Percentiles rank a stretch among this genome's conserved stretches.
phyloP scores from a whole-genome alignment of 495 filamentous ascomycete genomes.

The Trichoderma gamsii region DNA sequence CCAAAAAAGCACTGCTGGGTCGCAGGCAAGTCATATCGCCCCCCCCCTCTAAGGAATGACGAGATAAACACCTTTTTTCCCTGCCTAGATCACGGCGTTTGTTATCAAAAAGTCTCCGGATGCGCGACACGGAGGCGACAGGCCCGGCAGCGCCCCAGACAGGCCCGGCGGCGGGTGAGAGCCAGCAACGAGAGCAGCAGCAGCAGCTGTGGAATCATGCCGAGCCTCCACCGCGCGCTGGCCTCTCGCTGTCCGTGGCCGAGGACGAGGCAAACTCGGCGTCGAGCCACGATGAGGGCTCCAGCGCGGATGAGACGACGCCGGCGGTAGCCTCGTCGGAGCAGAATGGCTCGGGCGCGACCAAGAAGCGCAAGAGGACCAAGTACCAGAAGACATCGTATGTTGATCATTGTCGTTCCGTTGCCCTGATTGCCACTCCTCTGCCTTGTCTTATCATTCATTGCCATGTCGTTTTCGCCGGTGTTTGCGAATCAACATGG shows the following conservation, averaged over 20 bases:
- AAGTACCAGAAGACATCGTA: slow-evolving; percentile 17
- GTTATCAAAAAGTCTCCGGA: not conserved
- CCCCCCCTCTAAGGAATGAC: not conserved
- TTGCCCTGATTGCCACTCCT: not conserved
- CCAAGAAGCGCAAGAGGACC: slow-evolving; percentile 16
- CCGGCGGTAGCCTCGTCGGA: slow-evolving; percentile 1
- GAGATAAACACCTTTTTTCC: not conserved
- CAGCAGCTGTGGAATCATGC: not conserved
- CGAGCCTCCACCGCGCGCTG: not conserved
- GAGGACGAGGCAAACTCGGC: slow-evolving; percentile 15
- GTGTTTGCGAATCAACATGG: too few species aligned
- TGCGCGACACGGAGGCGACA: too few species aligned
- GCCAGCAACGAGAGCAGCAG: not conserved
- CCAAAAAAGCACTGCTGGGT: not conserved
- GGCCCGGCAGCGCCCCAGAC: too few species aligned
- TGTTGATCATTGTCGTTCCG: not conserved
- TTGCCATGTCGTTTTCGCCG: not conserved
- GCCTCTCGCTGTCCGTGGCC: slow-evolving; percentile 4
- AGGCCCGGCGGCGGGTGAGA: not conserved
- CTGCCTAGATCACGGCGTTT: not conserved
- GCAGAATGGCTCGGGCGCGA: not conserved
- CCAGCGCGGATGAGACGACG: slow-evolving; percentile 12
- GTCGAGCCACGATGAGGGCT: slow-evolving; percentile 12
- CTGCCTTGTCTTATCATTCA: not conserved
- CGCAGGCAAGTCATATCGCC: not conserved